Conservation (phyloP, 2,329 filamentous ascomycete species). For the Xylariomycetidae sp. region DNA sequence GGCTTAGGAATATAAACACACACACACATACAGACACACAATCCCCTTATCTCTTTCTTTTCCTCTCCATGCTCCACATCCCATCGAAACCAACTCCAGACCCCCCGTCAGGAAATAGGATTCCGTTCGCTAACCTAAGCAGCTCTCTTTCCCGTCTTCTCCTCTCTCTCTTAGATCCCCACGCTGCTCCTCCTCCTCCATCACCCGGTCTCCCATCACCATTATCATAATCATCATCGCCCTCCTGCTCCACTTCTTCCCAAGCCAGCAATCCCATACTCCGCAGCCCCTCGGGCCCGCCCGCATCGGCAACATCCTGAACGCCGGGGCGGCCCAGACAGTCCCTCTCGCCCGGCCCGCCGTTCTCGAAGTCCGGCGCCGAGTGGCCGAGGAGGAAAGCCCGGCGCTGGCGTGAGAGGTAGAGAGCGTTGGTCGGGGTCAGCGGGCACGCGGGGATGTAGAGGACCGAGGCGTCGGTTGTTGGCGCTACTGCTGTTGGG, state of each 20-base stretch:
- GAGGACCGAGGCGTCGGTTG: slow-evolving; percentile 68
- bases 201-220: background rate
- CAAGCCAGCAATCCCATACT: slow-evolving; percentile 42
- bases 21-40: no score
- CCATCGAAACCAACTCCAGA: no score
- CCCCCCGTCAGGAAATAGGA: slow-evolving; percentile 24
- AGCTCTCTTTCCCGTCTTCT: slow-evolving; percentile 13
- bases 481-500: no score
- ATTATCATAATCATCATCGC: background rate
- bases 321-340: background rate
- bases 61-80: slow-evolving; percentile 3
- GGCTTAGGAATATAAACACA: no score
- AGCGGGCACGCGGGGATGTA: slow-evolving; percentile 86
- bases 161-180: background rate
- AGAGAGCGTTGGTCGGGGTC: slow-evolving; percentile 69
- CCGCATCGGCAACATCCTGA: slow-evolving; percentile 32
- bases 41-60: background rate
- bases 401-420: slow-evolving; percentile 64
- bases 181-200: background rate
- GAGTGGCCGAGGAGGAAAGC: slow-evolving; percentile 64
- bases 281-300: slow-evolving; percentile 30
- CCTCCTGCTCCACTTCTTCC: slow-evolving; percentile 6
- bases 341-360: slow-evolving; percentile 26
- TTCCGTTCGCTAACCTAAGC: slow-evolving; percentile 20
- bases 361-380: slow-evolving; percentile 66